A percentile compares a stretch with the other conserved stretches of the same genome.
Evolutionary conservation across 805 yeast species (phyloP).

Genomic region (Kazachstania africana): DNA sequence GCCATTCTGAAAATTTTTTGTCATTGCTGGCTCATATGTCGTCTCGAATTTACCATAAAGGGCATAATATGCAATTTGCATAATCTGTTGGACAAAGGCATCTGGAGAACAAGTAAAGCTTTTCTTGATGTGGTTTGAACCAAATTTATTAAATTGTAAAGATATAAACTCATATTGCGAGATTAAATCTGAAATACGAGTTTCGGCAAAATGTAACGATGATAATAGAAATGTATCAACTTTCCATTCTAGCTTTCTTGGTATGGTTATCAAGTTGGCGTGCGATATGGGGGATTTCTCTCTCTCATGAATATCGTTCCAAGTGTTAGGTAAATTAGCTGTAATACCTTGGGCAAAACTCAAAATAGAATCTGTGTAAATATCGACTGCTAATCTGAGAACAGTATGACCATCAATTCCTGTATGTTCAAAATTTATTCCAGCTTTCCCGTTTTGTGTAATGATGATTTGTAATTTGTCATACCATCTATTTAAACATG

Average conservation of each 20-base stretch:
- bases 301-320: too few relatives aligned
- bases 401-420: conserved; percentile 96
- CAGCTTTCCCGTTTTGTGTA: conserved; percentile 83
- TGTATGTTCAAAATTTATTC: conserved; percentile 86
- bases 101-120: conserved; percentile 84
- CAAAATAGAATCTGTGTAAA: conserved; percentile 81
- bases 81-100: conserved; percentile 88
- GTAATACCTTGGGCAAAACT: conserved; percentile 79
- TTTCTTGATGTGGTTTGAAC: conserved; percentile 60
- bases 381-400: conserved; percentile 74
- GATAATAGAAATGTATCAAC: conserved; percentile 66
- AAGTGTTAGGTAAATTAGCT: conserved; percentile 32
- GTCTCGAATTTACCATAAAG: conserved; percentile 87
- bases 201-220: conserved; percentile 81
- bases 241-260: conserved; percentile 83
- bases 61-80: conserved; percentile 87
- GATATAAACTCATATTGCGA: conserved; percentile 82
- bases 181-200: conserved; percentile 74
- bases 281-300: conserved; percentile 1
- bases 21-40: conserved; percentile 95
- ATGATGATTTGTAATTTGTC: conserved; percentile 83
- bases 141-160: conserved; percentile 57
- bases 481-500: conserved; percentile 92
- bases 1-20: conserved; percentile 76
- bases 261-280: conserved; percentile 49